Conservation (phyloP, 768 basidiomycete genomes). For the Cystobasidiopsis lactophilus region DNA sequence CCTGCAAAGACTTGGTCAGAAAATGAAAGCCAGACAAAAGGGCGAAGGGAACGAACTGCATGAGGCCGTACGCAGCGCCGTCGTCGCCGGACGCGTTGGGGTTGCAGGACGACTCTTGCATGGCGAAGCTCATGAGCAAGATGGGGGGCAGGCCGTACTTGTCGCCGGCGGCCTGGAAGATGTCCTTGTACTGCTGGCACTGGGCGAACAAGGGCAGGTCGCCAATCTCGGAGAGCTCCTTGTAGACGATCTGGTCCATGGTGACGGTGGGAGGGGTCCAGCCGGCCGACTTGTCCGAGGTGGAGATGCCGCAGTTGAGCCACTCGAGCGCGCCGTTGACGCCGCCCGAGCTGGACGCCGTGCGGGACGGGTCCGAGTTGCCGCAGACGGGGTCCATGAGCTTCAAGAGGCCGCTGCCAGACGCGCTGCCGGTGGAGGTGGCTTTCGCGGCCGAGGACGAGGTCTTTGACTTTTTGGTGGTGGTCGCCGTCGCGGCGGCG, state of each 20-base stretch:
- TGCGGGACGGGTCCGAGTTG: too few species aligned
- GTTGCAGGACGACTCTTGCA: constrained; percentile 44
- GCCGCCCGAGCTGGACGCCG: not conserved
- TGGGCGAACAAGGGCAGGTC: not conserved
- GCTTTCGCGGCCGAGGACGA: too few species aligned
- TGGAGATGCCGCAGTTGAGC: not conserved
- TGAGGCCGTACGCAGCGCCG: not conserved
- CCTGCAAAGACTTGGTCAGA: constrained; percentile 43
- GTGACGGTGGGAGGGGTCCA: not conserved
- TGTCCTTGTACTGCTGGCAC: not conserved
- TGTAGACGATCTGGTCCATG: not conserved
- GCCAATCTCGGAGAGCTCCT: not conserved
- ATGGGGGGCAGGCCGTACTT: not conserved
- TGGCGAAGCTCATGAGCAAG: constrained; percentile 45
- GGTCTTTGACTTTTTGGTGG: too few species aligned
- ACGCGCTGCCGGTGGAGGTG: too few species aligned
- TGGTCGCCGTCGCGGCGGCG: too few species aligned
- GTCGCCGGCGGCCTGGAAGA: not conserved
- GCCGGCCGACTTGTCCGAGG: not conserved
- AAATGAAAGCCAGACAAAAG: not conserved
- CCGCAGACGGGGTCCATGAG: too few species aligned
- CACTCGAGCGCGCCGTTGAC: not conserved
- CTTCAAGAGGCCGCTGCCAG: too few species aligned
- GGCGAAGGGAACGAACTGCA: constrained; percentile 31
- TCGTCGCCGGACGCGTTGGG: not conserved